Conservation (phyloP, 2,329 filamentous ascomycete species). For the Sporothrix globosa region DNA sequence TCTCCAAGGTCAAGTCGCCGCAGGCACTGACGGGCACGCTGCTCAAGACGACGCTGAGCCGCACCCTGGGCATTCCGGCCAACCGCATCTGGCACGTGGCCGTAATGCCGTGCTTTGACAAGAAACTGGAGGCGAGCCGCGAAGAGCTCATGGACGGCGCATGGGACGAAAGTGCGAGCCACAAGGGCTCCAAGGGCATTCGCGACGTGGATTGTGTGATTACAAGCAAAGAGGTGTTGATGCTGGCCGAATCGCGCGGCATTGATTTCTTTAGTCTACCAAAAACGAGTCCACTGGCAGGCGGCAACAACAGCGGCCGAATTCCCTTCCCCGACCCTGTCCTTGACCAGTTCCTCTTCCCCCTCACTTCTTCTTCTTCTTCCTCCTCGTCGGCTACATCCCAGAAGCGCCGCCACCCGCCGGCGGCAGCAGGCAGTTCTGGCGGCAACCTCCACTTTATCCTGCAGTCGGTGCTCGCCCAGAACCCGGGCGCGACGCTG, state of each 20-base stretch:
- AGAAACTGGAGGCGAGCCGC: conserved; percentile 94
- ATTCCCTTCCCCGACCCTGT: conserved; percentile 70
- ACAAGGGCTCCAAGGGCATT: conserved; percentile 58
- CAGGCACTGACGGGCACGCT: conserved; percentile 90
- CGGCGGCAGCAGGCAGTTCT: conserved; percentile 71
- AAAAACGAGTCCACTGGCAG: conserved; percentile 42
- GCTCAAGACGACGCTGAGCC: conserved; percentile 82
- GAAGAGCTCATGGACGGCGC: conserved; percentile 83
- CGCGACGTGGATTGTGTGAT: conserved; percentile 98
- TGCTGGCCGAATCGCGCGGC: conserved; percentile 78
- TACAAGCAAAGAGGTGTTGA: conserved; percentile 90
- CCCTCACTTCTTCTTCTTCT: too few species aligned
- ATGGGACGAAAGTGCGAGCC: conserved; percentile 69
- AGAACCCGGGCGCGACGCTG: conserved; percentile 72
- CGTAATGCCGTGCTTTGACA: conserved; percentile 98
- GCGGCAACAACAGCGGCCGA: conserved; percentile 43
- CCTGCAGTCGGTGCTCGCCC: conserved; percentile 71
- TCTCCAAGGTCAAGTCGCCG: conserved; percentile 89
- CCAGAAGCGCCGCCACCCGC: conserved; percentile 49
- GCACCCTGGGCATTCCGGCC: conserved; percentile 70
- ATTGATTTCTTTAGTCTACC: conserved; percentile 76
- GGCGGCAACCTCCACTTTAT: conserved; percentile 89
- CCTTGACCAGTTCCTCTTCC: conserved; percentile 76
- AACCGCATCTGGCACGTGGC: conserved; percentile 91
- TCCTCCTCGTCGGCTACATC: conserved; percentile 43